Base-by-base conservation (phyloP, 2,329 filamentous ascomycete genomes). In the Fulvia fulva region DNA sequence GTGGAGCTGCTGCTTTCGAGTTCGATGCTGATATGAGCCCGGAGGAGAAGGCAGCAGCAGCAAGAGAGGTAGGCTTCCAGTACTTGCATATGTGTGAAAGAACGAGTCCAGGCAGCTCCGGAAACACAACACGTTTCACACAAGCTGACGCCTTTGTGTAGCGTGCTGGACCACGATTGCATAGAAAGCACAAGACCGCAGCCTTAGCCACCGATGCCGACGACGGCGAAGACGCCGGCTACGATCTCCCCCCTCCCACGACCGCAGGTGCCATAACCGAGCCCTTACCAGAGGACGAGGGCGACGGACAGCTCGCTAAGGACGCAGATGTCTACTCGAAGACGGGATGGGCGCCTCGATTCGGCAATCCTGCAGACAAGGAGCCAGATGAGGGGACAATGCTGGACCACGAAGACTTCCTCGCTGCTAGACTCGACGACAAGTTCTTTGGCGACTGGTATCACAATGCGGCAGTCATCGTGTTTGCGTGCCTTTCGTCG, bases 371-470 rank as follows among this genome's bases (percentile, higher is more conserved):
- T 1, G 73, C 70, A n/a, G 81, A 74, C 70, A 73, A 56, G 71
- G 74, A 80, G 2, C 9, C 23, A 5, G 77, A 77, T 12, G 86
- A 88, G 58, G 74, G 74, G 47, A 91, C 85, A 60, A 73, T 96
- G 69, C 81, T 94, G 41, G 92, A 99, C 70, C 92, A 97, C 73
- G 85, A 91, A 68, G 96, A 91, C 1, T 90, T 87, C 78, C 74
- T 97, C 23, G 95, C 99, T 72, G 83, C 86, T 60, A 87, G 87
- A 73, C 76, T 99, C 34, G 86, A 93, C 44, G 92, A 97, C 71
- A 90, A 90, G 71, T 90, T 95, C 74, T 99, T 89, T 73, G 94
- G 94, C 71, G 91, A 97, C 73, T 99, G 94, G 94, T 99, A 97
- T 74, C 92, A 99, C 75, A 99, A 99, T 74, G 87, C 92, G 2